Conservation (phyloP, 306 rosid genomes). For the Comarum palustre region DNA sequence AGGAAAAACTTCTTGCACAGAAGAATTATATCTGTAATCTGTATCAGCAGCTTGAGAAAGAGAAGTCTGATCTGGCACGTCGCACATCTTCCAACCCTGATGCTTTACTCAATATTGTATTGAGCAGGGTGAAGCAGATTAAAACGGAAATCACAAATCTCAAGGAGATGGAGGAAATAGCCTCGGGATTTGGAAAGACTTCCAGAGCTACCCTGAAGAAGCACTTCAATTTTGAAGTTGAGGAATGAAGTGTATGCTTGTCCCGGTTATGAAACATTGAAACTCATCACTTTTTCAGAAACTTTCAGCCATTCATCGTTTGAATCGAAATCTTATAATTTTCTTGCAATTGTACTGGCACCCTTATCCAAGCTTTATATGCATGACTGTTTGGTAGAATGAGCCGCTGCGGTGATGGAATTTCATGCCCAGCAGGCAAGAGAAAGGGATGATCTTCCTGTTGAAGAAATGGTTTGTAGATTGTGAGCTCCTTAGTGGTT, state of each 20-base stretch:
- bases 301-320: neutral
- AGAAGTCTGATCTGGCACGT: slow-evolving; percentile 43
- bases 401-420: neutral
- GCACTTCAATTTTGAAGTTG: slow-evolving; percentile 46
- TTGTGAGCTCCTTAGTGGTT: neutral
- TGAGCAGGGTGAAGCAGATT: slow-evolving; percentile 61
- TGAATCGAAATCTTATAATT: neutral
- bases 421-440: neutral
- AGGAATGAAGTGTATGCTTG: slow-evolving; percentile 24
- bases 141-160: slow-evolving; percentile 44
- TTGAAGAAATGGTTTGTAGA: neutral
- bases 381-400: neutral
- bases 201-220: slow-evolving; percentile 41
- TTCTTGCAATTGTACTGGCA: neutral
- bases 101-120: slow-evolving; percentile 32
- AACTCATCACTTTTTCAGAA: neutral
- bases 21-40: slow-evolving; percentile 48
- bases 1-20: slow-evolving; percentile 55
- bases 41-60: slow-evolving; percentile 56
- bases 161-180: slow-evolving; percentile 53
- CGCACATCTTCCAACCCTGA: slow-evolving; percentile 38
- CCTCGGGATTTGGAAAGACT: slow-evolving; percentile 57
- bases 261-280: neutral
- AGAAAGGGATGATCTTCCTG: neutral
- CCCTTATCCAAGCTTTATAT: neutral